Conservation (phyloP, 768 basidiomycete genomes). For the Hebeloma cylindrosporum region DNA sequence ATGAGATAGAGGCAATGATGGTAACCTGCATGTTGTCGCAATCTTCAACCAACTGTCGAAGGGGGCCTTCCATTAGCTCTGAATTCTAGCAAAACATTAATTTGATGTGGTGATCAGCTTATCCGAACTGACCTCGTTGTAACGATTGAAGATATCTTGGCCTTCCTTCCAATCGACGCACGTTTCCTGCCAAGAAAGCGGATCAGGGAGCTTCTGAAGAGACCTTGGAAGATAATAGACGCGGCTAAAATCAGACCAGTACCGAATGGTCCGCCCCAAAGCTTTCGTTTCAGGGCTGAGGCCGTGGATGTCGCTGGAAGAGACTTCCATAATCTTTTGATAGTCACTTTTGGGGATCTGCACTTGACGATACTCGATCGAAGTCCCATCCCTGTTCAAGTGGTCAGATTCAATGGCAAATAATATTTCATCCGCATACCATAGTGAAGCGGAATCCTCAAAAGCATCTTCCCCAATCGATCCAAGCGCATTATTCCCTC, state of each 20-base stretch:
- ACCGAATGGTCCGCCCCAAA: too few relatives aligned
- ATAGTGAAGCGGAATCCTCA: conserved; percentile 7
- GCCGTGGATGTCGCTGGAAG: conserved; percentile 13
- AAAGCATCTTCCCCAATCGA: conserved; percentile 27
- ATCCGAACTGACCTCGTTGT: conserved; percentile 50
- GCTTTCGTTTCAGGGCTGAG: too few relatives aligned
- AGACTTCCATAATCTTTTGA: too few relatives aligned
- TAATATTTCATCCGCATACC: too few relatives aligned
- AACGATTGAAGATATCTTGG: conserved; percentile 49
- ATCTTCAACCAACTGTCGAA: conserved; percentile 71
- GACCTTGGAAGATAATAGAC: conserved; percentile 66
- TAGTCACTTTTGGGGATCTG: conserved; percentile 55
- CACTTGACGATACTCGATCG: conserved; percentile 52
- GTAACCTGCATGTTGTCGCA: conserved; percentile 71
- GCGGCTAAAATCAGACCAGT: conserved; percentile 71
- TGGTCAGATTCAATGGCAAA: too few relatives aligned
- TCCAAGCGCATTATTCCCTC: conserved; percentile 41
- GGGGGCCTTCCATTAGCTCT: conserved; percentile 67
- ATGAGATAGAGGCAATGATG: not conserved
- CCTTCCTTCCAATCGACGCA: conserved; percentile 59
- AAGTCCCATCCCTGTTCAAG: conserved; percentile 44
- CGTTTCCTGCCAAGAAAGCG: conserved; percentile 50
- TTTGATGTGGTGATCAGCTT: not conserved
- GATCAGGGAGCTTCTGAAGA: conserved; percentile 62
- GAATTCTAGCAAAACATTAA: conserved; percentile 42